A percentile compares a stretch with the other conserved stretches of the same genome.
Conservation (phyloP, 768 basidiomycete genomes). For the Boletus tomentosulus region DNA sequence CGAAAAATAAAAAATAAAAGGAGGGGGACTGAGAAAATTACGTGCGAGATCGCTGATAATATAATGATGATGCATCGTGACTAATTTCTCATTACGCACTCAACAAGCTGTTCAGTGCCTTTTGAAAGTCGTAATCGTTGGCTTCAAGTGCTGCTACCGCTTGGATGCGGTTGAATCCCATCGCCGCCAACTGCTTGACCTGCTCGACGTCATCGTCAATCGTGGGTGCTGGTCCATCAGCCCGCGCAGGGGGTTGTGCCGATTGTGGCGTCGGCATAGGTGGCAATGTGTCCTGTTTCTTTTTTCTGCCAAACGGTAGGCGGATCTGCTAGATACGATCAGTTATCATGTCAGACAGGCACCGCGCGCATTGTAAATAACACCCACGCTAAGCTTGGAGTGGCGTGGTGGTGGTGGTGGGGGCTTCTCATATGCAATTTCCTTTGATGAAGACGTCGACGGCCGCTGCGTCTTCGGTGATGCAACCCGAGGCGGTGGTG, state of each 20-base stretch:
- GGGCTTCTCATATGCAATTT: constrained; percentile 51
- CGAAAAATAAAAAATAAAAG: background rate
- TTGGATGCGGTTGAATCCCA: constrained; percentile 87
- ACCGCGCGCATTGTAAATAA: background rate
- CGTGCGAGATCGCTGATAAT: constrained; percentile 18
- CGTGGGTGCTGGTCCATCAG: constrained; percentile 50
- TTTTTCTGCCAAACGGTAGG: constrained; percentile 74
- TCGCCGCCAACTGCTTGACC: constrained; percentile 75
- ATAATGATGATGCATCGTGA: constrained; percentile 8
- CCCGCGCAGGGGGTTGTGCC: constrained; percentile 38
- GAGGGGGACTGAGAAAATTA: constrained; percentile 12
- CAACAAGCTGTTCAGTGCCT: constrained; percentile 72
- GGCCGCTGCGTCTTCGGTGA: constrained; percentile 55
- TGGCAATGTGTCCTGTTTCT: constrained; percentile 55
- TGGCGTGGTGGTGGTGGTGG: constrained; percentile 47
- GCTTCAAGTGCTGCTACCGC: constrained; percentile 83
- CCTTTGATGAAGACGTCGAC: constrained; percentile 56
- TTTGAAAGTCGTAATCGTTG: constrained; percentile 76
- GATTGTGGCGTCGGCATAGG: constrained; percentile 35
- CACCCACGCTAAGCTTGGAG: constrained; percentile 75
- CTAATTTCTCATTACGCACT: constrained; percentile 26
- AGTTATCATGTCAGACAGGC: constrained; percentile 4
- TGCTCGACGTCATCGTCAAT: constrained; percentile 69
- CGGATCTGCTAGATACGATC: constrained; percentile 46
- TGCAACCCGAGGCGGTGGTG: constrained; percentile 47